Conservation (phyloP, 305 asterid species). For the Fraxinus angustifolia region DNA sequence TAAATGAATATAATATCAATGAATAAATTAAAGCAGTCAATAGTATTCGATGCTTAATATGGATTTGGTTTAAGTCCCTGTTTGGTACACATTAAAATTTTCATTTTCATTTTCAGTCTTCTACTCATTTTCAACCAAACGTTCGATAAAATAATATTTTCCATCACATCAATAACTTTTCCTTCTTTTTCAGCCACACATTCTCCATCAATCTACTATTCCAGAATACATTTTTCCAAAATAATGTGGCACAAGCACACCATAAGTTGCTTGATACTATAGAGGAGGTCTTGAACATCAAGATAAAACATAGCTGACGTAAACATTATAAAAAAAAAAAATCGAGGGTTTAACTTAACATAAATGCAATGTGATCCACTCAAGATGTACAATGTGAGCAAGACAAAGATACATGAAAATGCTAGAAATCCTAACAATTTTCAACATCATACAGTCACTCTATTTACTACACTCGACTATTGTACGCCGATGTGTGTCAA, state of each 20-base stretch:
- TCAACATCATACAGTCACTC: background rate
- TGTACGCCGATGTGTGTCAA: constrained; percentile 11
- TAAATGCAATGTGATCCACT: background rate
- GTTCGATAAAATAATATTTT: no score
- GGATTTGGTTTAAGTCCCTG: background rate
- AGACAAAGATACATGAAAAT: background rate
- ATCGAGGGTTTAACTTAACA: background rate
- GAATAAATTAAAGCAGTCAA: background rate
- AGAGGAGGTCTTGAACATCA: background rate
- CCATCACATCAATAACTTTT: no score
- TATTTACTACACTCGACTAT: constrained; percentile 6
- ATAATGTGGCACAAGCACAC: no score
- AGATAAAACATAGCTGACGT: background rate
- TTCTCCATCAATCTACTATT: no score
- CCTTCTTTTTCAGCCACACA: no score
- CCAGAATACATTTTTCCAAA: no score
- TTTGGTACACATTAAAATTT: no score
- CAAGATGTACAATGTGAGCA: background rate
- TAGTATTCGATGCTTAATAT: background rate
- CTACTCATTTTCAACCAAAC: no score
- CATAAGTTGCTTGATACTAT: background rate
- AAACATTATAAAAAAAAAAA: background rate
- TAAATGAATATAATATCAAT: background rate
- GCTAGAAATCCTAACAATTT: background rate
- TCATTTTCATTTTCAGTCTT: no score